A percentile compares a stretch with the other conserved stretches of the same genome.
These are phyloP conservation scores for Saturnispora sanitii DNA, from an alignment of 805 yeast genomes.

Conservation along the genomic window DNA sequence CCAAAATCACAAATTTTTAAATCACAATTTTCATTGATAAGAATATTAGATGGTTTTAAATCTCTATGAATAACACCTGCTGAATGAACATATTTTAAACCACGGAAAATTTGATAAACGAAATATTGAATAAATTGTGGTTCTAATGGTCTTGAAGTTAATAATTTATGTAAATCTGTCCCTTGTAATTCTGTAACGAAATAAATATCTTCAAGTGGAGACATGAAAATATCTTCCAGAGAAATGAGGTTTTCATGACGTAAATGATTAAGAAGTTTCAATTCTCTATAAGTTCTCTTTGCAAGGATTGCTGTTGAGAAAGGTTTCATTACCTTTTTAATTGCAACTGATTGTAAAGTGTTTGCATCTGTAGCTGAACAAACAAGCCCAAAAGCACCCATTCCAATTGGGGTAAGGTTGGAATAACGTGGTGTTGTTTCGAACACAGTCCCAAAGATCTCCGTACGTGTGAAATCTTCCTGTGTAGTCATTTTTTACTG, in stretches of 20 bases:
- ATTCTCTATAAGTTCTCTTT: slow-evolving; percentile 91
- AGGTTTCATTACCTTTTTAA: slow-evolving; percentile 96
- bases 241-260: slow-evolving; percentile 92
- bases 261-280: slow-evolving; percentile 84
- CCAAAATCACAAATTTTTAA: slow-evolving; percentile 79
- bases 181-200: slow-evolving; percentile 97
- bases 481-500: slow-evolving; percentile 15
- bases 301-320: slow-evolving; percentile 91
- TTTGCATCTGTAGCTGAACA: slow-evolving; percentile 91
- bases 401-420: slow-evolving; percentile 94
- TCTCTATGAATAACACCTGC: slow-evolving; percentile 94
- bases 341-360: slow-evolving; percentile 89
- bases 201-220: slow-evolving; percentile 91
- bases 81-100: slow-evolving; percentile 86
- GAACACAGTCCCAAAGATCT: slow-evolving; percentile 90
- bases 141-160: slow-evolving; percentile 89
- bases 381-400: slow-evolving; percentile 99
- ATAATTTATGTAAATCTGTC: slow-evolving; percentile 84
- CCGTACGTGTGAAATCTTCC: slow-evolving; percentile 54
- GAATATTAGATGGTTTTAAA: slow-evolving; percentile 65
- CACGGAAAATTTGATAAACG: slow-evolving; percentile 88
- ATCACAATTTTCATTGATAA: slow-evolving; percentile 63
- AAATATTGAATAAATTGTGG: slow-evolving; percentile 96
- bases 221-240: slow-evolving; percentile 83
- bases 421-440: slow-evolving; percentile 86